A percentile compares a stretch with the other conserved stretches of the same genome.
These are phyloP conservation scores for Sphagnum contortum DNA, from an alignment of 225 moss, liverwort and hornwort species.

Conservation along the genomic window DNA sequence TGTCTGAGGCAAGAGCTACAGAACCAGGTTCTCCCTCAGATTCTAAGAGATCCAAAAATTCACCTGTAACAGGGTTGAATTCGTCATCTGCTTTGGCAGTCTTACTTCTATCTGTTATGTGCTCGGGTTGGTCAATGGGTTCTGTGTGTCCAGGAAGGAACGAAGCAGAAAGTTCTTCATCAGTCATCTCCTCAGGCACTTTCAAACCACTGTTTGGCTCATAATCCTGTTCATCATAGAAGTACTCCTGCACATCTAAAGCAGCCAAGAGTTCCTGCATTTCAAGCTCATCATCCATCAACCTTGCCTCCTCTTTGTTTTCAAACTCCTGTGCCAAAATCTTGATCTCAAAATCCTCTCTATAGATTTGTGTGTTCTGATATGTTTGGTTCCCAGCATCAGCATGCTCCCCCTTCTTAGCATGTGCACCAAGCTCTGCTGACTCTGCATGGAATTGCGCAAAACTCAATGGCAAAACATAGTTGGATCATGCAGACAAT, in stretches of 20 bases:
- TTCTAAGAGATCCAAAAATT: constrained; percentile 85
- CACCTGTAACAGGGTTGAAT: constrained; percentile 90
- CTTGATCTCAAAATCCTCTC: constrained; percentile 4
- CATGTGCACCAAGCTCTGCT: constrained; percentile 2
- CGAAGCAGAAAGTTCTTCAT: constrained; percentile 34
- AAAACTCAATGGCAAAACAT: background rate
- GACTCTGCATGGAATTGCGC: constrained; percentile 4
- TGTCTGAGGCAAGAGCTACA: constrained; percentile 54
- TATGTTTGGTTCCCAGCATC: background rate
- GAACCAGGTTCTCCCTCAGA: constrained; percentile 23
- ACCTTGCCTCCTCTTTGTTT: constrained; percentile 11
- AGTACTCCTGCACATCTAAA: constrained; percentile 31
- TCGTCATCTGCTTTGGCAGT: constrained; percentile 73
- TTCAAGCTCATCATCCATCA: constrained; percentile 42
- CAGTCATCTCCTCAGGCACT: constrained; percentile 39
- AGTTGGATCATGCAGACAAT: too few relatives aligned
- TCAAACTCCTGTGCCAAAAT: constrained; percentile 21
- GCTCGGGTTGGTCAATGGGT: constrained; percentile 24
- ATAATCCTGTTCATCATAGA: constrained; percentile 10
- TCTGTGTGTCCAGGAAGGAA: constrained; percentile 33
- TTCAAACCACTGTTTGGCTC: constrained; percentile 4
- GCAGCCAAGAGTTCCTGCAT: constrained; percentile 49
- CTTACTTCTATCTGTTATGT: constrained; percentile 17
- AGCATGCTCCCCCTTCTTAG: constrained; percentile 10
- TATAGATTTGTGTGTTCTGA: background rate